Base-by-base conservation (phyloP, 768 basidiomycete species). In the Calvatia gigantea region DNA sequence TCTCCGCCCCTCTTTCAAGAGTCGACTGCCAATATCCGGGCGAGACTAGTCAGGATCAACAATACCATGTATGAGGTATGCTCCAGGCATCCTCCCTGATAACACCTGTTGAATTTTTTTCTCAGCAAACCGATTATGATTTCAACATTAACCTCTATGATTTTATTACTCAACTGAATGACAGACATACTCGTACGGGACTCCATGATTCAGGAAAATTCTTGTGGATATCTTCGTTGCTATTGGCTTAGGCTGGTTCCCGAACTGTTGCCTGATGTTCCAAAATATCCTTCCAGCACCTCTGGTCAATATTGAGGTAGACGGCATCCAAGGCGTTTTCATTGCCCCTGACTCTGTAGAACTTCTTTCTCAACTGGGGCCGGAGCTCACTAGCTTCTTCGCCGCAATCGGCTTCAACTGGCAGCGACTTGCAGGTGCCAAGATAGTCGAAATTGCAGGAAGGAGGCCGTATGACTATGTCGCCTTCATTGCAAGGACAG, bases 251-350 rank as follows among this genome's bases (percentile, higher is more conserved):
- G 81, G 78, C 19, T 85, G 81, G 77, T 77, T 80, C 69, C 79
- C 83, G 0, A 60, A 70, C 38, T 86, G 84, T 64, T 84, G 84
- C 64, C 70, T n/a, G 41, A 63, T 68, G 23, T 81, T 73, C 63
- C 78, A 82, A 60, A 84, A 82, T 58, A 61, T 85, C 51, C 69
- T 85, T 6, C 83, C 83, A 0, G 78, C 84, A 3, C 83, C 84
- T 0, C 67, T 82, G 32, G 75, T 83, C 33, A 75, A 74, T 29
- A 69, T 82, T 23, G 79, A 78, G 53, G 73, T 76, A 27, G 67
- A 80, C 47, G 82, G 80, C 9, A 61, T 65, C 5, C 72, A 75
- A 55, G 71, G 70, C 29, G 73, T 85, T 37, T 83, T 76, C 64
- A 70, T 85, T 59, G 74, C 77, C 2, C 83, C 81, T 1, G 80